phyloP scores from a whole-genome alignment of 2,329 filamentous ascomycete species.

The Ophiostoma ulmi region DNA sequence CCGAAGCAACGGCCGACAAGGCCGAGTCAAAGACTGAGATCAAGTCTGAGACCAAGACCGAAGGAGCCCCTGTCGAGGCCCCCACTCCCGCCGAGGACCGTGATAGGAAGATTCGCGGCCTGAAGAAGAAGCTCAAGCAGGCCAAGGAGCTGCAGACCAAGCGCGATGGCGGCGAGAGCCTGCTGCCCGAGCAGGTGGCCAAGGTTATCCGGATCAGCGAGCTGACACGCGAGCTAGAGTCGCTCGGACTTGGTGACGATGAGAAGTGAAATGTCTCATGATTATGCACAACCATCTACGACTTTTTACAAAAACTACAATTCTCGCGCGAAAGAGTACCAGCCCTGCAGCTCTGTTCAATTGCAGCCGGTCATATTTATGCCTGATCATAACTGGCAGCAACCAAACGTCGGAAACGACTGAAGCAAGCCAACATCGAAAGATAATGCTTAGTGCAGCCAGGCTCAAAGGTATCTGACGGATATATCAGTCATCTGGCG shows the following conservation, averaged over 20 bases:
- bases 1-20: not conserved
- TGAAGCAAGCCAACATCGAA: not conserved
- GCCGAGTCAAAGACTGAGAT: not conserved
- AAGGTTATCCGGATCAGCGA: slow-evolving; percentile 98
- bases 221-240: slow-evolving; percentile 79
- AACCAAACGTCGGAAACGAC: not conserved
- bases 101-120: slow-evolving; percentile 86
- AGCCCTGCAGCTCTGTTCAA: not conserved
- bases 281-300: not conserved
- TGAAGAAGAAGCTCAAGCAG: slow-evolving; percentile 93
- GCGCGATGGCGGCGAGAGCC: slow-evolving; percentile 75
- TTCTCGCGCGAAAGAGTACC: not conserved
- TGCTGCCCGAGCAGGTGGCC: slow-evolving; percentile 90
- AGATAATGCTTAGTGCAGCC: not conserved
- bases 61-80: slow-evolving; percentile 29
- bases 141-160: slow-evolving; percentile 85
- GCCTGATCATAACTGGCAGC: not conserved
- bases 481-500: not conserved
- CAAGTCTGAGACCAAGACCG: not conserved
- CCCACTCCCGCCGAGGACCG: slow-evolving; percentile 51
- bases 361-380: not conserved
- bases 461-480: not conserved
- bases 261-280: not conserved
- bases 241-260: slow-evolving; percentile 78
- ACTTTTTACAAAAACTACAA: not conserved